Conservation (phyloP, 345 rosid genomes). For the Salix viminalis region DNA sequence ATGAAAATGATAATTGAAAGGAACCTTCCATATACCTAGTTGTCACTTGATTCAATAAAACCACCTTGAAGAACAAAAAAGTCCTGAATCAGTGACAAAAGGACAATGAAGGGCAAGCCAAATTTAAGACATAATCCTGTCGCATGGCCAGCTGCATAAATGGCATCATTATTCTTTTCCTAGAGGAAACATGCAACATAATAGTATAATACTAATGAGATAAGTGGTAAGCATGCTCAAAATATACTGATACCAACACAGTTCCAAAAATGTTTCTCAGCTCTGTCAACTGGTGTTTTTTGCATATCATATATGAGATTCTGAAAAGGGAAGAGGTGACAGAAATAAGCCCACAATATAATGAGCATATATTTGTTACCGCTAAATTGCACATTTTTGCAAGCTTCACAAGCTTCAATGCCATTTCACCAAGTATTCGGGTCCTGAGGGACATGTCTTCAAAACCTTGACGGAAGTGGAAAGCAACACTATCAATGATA, state of each 20-base stretch:
- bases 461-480: conserved; percentile 96
- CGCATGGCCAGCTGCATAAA: neutral
- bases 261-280: neutral
- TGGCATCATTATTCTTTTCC: too few species aligned
- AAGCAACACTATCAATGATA: conserved; percentile 76
- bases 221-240: too few species aligned
- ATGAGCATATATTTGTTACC: conserved; percentile 33
- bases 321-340: neutral
- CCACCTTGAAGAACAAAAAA: conserved; percentile 48
- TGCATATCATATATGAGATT: neutral
- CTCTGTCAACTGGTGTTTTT: neutral
- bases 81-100: neutral
- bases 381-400: conserved; percentile 78
- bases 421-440: conserved; percentile 69
- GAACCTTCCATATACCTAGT: conserved; percentile 73
- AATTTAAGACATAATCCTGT: neutral
- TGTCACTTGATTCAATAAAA: conserved; percentile 85
- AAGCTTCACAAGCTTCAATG: conserved; percentile 83
- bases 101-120: neutral
- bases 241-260: neutral
- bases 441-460: conserved; percentile 84
- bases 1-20: conserved; percentile 75
- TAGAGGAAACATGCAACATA: too few species aligned
- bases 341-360: neutral
- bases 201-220: too few species aligned